phyloP scores from a whole-genome alignment of 2,329 filamentous ascomycete species.

The Colletotrichum tamarilloi region DNA sequence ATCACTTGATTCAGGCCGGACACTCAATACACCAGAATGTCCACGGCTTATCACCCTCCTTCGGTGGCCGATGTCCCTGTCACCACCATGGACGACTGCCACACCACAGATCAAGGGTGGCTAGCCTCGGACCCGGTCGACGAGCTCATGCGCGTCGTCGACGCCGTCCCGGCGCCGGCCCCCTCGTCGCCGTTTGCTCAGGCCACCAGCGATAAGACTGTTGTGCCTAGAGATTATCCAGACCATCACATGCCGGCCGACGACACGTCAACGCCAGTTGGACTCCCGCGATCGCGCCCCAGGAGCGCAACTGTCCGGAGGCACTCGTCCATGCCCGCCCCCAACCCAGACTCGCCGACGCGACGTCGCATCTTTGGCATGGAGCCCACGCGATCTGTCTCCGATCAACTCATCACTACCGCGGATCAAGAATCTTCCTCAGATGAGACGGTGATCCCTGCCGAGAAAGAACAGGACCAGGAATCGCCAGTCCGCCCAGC shows the following conservation, averaged over 20 bases:
- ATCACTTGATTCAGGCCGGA: not conserved
- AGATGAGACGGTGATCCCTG: slow-evolving; percentile 25
- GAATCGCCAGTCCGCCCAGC: slow-evolving; percentile 34
- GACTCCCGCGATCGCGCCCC: slow-evolving; percentile 20
- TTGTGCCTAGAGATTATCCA: not conserved
- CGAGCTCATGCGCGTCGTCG: slow-evolving; percentile 7
- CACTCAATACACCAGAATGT: not conserved
- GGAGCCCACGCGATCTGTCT: not conserved
- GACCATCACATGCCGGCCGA: slow-evolving; percentile 25
- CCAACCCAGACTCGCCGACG: not conserved
- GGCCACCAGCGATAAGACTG: slow-evolving; percentile 15
- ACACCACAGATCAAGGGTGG: slow-evolving; percentile 12
- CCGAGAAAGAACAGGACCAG: not conserved
- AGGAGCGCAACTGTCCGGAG: slow-evolving; percentile 30
- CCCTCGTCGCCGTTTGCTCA: not conserved
- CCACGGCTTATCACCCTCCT: slow-evolving; percentile 18
- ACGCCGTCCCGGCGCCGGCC: slow-evolving; percentile 11
- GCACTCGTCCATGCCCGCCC: slow-evolving; percentile 11
- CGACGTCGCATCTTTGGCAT: not conserved
- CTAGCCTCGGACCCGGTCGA: slow-evolving; percentile 14
- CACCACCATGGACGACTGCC: not conserved
- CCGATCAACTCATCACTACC: slow-evolving; percentile 1
- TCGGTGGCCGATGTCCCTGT: slow-evolving; percentile 9
- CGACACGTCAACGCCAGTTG: slow-evolving; percentile 20
- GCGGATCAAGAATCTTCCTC: slow-evolving; percentile 24